Evolutionary conservation across 345 rosid genomes (phyloP), one percentile per base, ranked within the genome.

Genomic region (Garcia nutans): DNA sequence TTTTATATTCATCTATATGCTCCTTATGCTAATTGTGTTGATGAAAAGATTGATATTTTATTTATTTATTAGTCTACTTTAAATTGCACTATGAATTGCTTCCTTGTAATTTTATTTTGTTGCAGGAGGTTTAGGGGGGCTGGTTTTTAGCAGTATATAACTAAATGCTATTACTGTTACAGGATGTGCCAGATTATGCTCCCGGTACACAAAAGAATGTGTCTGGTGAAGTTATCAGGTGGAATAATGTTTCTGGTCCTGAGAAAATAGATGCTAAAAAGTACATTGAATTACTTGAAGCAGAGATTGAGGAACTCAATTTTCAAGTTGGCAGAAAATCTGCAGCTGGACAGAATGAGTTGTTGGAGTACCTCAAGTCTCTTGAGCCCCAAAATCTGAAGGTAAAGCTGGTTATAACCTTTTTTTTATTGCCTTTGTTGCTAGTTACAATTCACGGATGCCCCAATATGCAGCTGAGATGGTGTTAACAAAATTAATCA

Each of bases 311-410:
- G 80, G 97, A 96, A 80, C 82, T 93, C 52, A 96, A 92, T 75
- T 79, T 73, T 72, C 97, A 90, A 84, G 92, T 93, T 8, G 92
- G 88, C 56, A 81, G 90, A 82, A 92, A 88, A 80, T 80, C 93
- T 68, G 79, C 84, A 10, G 83, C 80, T 79, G 95, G 91, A 66
- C 91, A 86, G 70, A 96, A 96, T 75, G 99, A 90, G 44, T 85
- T 96, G 73, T 81, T 96, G 86, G 98, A 96, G 74, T 96, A 88
- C 80, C 93, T 93, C 23, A 92, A 89, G 84, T 78, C 95, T 76
- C 98, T 96, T 10, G 97, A 96, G 81, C 99, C 97, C 54, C 99
- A 93, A 77, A 96, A 93, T 89, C 86, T 96, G 33, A 88, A 96
- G 98, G 97, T 90, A 84, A 79, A 85, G 50, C 50, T 57, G 71